A percentile compares a stretch with the other conserved stretches of the same genome.
Evolutionary conservation across 2,329 filamentous ascomycete species (phyloP).

Genomic region (Monilinia fructigena): DNA sequence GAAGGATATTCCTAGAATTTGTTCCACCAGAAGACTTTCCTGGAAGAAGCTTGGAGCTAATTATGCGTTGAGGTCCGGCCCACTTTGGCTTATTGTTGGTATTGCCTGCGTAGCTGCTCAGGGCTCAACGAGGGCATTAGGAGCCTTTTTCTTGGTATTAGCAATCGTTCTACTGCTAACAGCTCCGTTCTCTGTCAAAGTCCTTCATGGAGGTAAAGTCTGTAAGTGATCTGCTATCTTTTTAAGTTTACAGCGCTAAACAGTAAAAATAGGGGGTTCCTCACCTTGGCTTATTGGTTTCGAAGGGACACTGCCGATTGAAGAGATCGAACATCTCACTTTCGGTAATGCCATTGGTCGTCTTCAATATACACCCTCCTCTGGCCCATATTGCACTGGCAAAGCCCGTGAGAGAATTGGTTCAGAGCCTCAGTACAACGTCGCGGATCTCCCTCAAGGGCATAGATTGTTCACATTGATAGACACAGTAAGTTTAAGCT

Average conservation of each 20-base stretch:
- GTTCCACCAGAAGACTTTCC: conserved; percentile 4
- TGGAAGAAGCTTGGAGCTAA: conserved; percentile 22
- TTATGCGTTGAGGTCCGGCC: conserved; percentile 9
- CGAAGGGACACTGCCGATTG: conserved; percentile 27
- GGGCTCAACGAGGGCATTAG: not conserved
- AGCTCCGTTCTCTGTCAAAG: conserved; percentile 22
- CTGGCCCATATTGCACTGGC: conserved; percentile 21
- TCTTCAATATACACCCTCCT: conserved; percentile 26
- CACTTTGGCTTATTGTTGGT: conserved; percentile 11
- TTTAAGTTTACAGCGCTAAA: not conserved
- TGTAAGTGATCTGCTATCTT: conserved; percentile 4
- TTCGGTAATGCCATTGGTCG: conserved; percentile 30
- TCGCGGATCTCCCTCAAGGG: conserved; percentile 21
- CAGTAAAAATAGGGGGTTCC: conserved; percentile 6
- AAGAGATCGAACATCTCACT: conserved; percentile 22
- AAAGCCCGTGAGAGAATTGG: conserved; percentile 27
- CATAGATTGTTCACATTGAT: conserved; percentile 36
- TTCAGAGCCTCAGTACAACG: conserved; percentile 29
- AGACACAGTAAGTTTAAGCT: conserved; percentile 32
- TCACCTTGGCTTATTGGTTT: conserved; percentile 27
- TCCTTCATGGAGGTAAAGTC: conserved; percentile 29
- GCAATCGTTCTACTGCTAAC: conserved; percentile 24
- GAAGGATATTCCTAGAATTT: conserved; percentile 36
- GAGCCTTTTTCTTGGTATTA: conserved; percentile 22
- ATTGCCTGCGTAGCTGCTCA: not conserved